Conservation (phyloP, 2,329 filamentous ascomycete genomes). For the Coniochaeta ligniaria region DNA sequence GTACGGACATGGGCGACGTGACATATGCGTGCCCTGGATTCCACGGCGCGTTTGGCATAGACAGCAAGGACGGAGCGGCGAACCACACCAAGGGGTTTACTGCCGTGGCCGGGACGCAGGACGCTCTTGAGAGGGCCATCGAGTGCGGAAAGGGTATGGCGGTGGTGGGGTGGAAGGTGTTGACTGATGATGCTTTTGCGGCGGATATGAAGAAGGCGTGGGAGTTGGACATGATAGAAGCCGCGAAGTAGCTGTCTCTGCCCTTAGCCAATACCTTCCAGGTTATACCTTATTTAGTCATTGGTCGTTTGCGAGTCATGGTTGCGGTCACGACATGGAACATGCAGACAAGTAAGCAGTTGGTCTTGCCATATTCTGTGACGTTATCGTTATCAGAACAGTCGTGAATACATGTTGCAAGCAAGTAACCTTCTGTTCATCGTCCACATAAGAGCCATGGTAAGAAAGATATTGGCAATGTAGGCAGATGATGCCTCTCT, state of each 20-base stretch:
- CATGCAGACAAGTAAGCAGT: too few relatives aligned
- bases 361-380: too few relatives aligned
- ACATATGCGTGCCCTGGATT: constrained; percentile 35
- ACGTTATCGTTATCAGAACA: too few relatives aligned
- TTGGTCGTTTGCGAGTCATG: too few relatives aligned
- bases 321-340: background rate
- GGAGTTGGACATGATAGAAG: constrained; percentile 21
- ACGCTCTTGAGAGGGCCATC: constrained; percentile 24
- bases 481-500: too few relatives aligned
- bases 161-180: constrained; percentile 19
- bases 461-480: too few relatives aligned
- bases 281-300: too few relatives aligned
- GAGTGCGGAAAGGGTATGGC: constrained; percentile 26
- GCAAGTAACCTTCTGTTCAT: too few relatives aligned
- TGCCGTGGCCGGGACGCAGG: constrained; percentile 26
- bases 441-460: too few relatives aligned
- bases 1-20: constrained; percentile 33
- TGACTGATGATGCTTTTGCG: constrained; percentile 16
- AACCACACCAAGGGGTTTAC: constrained; percentile 36
- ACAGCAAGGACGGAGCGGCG: constrained; percentile 22
- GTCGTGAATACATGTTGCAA: too few relatives aligned
- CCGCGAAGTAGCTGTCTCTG: constrained; percentile 13
- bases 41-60: constrained; percentile 33
- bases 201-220: constrained; percentile 15
- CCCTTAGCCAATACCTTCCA: too few relatives aligned